Conservation (phyloP, 805 yeast genomes). For the Ogataea wickerhamii region DNA sequence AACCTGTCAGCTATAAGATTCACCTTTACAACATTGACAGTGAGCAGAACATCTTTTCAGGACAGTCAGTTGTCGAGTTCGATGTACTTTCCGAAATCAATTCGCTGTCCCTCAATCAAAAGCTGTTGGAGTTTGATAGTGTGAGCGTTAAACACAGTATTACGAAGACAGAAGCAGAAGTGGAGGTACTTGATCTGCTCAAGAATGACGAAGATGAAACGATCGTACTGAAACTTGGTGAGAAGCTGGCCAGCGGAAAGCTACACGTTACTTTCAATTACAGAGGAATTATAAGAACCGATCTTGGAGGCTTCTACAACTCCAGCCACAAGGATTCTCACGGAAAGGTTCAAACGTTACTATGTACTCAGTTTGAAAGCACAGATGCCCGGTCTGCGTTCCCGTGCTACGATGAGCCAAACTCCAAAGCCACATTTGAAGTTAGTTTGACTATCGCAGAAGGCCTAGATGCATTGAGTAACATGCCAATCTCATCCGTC, state of each 20-base stretch:
- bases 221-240: slow-evolving; percentile 54
- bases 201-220: slow-evolving; percentile 51
- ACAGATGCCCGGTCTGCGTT: slow-evolving; percentile 57
- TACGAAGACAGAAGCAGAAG: slow-evolving; percentile 27
- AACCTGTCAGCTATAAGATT: slow-evolving; percentile 72
- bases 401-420: slow-evolving; percentile 58
- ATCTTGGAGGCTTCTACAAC: slow-evolving; percentile 56
- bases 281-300: slow-evolving; percentile 45
- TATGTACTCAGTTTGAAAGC: slow-evolving; percentile 56
- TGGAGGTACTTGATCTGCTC: slow-evolving; percentile 17
- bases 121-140: slow-evolving; percentile 35
- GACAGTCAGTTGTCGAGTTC: slow-evolving; percentile 46
- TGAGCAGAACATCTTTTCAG: slow-evolving; percentile 42
- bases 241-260: slow-evolving; percentile 29
- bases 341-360: slow-evolving; percentile 37
- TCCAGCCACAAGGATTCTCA: slow-evolving; percentile 39
- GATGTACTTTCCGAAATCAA: slow-evolving; percentile 40
- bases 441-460: slow-evolving; percentile 37
- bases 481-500: slow-evolving; percentile 39
- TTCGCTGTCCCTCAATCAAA: slow-evolving; percentile 46
- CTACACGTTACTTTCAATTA: slow-evolving; percentile 34
- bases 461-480: slow-evolving; percentile 40
- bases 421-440: slow-evolving; percentile 51
- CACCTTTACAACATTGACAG: slow-evolving; percentile 57
- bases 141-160: slow-evolving; percentile 23